Conservation (phyloP, 768 basidiomycete genomes). For the Mycena alexandri region DNA sequence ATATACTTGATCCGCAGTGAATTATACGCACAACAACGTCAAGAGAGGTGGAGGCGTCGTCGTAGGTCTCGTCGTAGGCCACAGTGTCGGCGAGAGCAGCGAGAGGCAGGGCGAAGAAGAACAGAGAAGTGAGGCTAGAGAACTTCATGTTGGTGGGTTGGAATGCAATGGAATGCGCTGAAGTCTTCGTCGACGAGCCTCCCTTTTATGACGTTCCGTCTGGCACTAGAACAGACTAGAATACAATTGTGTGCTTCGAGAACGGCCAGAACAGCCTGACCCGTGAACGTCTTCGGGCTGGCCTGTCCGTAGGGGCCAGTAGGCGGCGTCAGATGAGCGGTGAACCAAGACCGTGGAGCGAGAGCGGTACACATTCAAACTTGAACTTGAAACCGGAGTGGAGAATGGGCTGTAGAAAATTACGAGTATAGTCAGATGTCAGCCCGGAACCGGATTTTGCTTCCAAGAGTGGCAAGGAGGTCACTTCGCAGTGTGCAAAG, state of each 20-base stretch:
- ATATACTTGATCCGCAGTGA: neutral
- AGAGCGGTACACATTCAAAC: neutral
- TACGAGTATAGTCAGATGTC: no score
- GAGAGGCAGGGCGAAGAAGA: constrained; percentile 43
- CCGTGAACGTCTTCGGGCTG: constrained; percentile 12
- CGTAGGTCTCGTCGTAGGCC: constrained; percentile 65
- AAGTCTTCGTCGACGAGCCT: neutral
- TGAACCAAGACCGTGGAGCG: constrained; percentile 28
- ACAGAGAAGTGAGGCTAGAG: constrained; percentile 38
- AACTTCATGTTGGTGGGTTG: constrained; percentile 48
- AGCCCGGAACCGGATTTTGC: no score
- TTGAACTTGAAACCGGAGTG: no score
- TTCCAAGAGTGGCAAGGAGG: neutral
- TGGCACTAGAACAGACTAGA: neutral
- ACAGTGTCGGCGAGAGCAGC: constrained; percentile 45
- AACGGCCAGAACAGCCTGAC: constrained; percentile 5
- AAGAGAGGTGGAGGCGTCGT: constrained; percentile 56
- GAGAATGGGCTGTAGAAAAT: no score
- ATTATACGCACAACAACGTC: constrained; percentile 45
- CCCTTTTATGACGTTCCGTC: constrained; percentile 21
- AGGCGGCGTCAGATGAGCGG: constrained; percentile 28
- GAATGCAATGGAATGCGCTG: neutral
- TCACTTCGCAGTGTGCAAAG: neutral
- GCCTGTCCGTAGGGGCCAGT: constrained; percentile 29
- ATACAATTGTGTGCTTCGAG: neutral